Conservation (phyloP, 148 eudicot genomes). For the Silene latifolia region DNA sequence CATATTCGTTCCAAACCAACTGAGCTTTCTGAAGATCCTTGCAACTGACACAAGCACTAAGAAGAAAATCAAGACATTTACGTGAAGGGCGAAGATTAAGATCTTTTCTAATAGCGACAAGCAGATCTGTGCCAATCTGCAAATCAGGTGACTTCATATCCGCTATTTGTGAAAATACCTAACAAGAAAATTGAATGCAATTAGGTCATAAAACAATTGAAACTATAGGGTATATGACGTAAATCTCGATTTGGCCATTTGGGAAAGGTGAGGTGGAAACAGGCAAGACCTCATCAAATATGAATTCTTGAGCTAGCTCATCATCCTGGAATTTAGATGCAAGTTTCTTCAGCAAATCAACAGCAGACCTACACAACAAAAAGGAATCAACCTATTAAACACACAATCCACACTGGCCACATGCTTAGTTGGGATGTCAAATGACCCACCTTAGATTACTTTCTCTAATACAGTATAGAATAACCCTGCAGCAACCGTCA, state of each 20-base stretch:
- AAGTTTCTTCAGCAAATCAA: constrained; percentile 72
- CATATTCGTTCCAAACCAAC: constrained; percentile 74
- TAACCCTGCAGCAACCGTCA: constrained; percentile 65
- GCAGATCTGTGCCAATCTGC: constrained; percentile 60
- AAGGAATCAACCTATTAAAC: constrained; percentile 10
- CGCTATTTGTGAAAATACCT: constrained; percentile 70
- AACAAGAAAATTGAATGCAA: constrained; percentile 15
- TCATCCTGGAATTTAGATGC: constrained; percentile 35
- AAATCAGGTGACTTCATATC: constrained; percentile 52
- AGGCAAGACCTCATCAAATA: constrained; percentile 71
- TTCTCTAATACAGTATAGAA: constrained; percentile 55
- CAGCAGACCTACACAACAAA: constrained; percentile 39
- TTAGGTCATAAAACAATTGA: not conserved
- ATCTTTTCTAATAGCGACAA: constrained; percentile 66
- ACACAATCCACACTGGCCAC: not conserved
- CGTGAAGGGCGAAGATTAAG: constrained; percentile 67
- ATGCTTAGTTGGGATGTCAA: not conserved
- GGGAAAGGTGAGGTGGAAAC: not conserved
- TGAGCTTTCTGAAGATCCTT: constrained; percentile 57
- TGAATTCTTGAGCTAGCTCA: constrained; percentile 51
- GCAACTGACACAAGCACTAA: constrained; percentile 63
- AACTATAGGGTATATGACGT: not conserved
- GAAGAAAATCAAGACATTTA: constrained; percentile 82
- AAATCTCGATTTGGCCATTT: not conserved
- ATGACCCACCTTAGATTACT: constrained; percentile 51